Evolutionary conservation across 495 filamentous ascomycete species (phyloP), one percentile per base, ranked within the genome.

Genomic region (Aspergillus hancockii): DNA sequence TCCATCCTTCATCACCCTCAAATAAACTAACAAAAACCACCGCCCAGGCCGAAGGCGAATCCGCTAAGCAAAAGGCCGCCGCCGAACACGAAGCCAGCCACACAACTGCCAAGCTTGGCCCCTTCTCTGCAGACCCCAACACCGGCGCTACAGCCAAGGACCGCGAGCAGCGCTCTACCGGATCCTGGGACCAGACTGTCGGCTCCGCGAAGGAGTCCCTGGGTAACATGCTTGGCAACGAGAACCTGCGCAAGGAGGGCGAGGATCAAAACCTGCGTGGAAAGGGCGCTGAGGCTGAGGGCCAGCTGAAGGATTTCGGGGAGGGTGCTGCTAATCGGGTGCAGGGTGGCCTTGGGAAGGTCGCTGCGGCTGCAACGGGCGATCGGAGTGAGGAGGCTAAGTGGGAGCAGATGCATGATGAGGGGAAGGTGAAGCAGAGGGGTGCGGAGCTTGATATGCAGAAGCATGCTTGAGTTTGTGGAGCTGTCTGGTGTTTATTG

Each of bases 201-300:
- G 93, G 93, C 55, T 84, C 90, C 0, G 87, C 83, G 41, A 98
- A 98, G 82, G 91, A 97, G 67, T 78, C 84, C 30, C 52, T 95
- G 7, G 93, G 93, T 56, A 86, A 86, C 61, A 49, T 91, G 12
- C 59, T 92, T 51, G 93, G 93, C 58, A 83, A 83, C 58, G 88
- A 94, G 75, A 80, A 69, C 47, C 72, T 98, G 49, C 92, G 90
- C 72, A 80, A 83, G 49, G 68, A 86, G 30, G 93, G 93, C 22
- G 81, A 82, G 46, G 73, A 88, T 65, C 92, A 97, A 74, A 96
- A 97, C 66, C 78, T 80, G 16, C 78, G 87, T 52, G 93, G 93
- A 31, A 89, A 94, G 76, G 84, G 79, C 38, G 84, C 89, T 67
- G 92, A 97, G 72, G 91, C 93, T 18, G 79, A 86, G 67, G 92